Conservation (phyloP, 768 basidiomycete species). For the Rhodotorula graminis region DNA sequence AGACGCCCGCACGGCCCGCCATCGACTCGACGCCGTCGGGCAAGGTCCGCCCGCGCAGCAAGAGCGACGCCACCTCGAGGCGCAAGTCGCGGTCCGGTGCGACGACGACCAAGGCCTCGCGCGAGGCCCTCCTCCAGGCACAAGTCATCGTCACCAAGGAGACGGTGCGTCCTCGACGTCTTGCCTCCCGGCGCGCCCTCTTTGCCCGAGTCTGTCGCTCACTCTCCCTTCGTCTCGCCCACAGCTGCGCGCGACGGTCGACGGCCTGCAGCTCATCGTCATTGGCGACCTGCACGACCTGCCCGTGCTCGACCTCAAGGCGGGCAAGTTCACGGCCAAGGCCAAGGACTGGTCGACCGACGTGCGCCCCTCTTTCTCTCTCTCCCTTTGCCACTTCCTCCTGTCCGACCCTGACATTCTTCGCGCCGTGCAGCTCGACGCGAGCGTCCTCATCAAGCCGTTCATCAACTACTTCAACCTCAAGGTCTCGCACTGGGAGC, state of each 20-base stretch:
- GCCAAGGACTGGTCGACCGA: conserved; percentile 93
- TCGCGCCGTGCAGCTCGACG: conserved; percentile 60
- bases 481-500: conserved; percentile 97
- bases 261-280: conserved; percentile 85
- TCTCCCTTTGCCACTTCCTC: background rate
- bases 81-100: conserved; percentile 1
- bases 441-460: conserved; percentile 71
- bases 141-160: conserved; percentile 39
- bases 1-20: background rate
- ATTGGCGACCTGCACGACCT: conserved; percentile 94
- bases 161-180: conserved; percentile 10
- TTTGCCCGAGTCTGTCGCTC: too few species aligned
- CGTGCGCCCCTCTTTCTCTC: conserved; percentile 51
- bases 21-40: background rate
- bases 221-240: too few species aligned
- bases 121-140: conserved; percentile 9
- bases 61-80: conserved; percentile 14
- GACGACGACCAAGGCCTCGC: background rate
- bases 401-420: background rate
- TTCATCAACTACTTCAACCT: conserved; percentile 95
- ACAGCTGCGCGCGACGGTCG: conserved; percentile 59
- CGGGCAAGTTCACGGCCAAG: conserved; percentile 74
- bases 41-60: conserved; percentile 2
- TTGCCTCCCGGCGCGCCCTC: too few species aligned
- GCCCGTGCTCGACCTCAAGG: conserved; percentile 80